Evolutionary conservation across 2,329 filamentous ascomycete species (phyloP).

Genomic region (Botrytis porri): DNA sequence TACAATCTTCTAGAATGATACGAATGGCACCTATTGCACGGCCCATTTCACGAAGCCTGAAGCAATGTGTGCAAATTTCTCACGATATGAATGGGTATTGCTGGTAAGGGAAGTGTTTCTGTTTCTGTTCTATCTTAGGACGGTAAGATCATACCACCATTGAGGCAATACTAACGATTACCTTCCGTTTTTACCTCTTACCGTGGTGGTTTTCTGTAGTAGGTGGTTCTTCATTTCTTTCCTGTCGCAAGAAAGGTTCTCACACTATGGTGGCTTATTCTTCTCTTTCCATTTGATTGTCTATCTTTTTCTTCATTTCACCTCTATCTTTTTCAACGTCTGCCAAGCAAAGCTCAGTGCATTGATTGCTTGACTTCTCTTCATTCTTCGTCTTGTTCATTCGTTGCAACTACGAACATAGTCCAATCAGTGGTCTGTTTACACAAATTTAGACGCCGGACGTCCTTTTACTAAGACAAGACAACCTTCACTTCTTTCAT

Average conservation of each 20-base stretch:
- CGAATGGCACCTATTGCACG: background rate
- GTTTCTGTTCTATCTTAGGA: conserved; percentile 7
- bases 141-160: background rate
- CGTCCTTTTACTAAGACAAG: conserved; percentile 29
- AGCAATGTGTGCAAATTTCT: background rate
- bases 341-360: background rate
- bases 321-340: background rate
- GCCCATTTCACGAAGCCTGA: conserved; percentile 11
- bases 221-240: background rate
- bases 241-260: background rate
- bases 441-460: conserved; percentile 33
- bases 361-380: background rate
- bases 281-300: background rate
- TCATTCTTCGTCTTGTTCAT: background rate
- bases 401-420: background rate
- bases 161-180: background rate
- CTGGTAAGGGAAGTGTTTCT: conserved; percentile 10
- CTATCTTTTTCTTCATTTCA: background rate
- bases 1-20: background rate
- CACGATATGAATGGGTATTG: background rate
- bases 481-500: background rate
- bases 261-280: background rate
- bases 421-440: background rate
- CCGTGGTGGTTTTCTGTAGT: background rate
- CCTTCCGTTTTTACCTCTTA: background rate